These are phyloP conservation scores for Chytriomyces hyalinus DNA, from an alignment of 192 early-diverging fungal species.

Conservation along the genomic window DNA sequence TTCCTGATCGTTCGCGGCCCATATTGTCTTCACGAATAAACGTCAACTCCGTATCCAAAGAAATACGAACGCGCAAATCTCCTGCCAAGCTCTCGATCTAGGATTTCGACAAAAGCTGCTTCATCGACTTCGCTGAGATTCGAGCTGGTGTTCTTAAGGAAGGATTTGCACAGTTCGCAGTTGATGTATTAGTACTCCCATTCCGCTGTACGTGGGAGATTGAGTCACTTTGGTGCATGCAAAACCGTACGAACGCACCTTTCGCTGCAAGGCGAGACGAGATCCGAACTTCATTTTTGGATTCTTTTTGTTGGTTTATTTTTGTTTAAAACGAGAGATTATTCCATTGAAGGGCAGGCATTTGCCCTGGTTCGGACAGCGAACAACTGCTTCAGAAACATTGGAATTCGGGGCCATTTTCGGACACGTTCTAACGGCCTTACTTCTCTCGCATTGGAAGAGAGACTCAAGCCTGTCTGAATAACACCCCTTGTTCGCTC, in stretches of 20 bases:
- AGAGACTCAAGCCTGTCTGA: no score
- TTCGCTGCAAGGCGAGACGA: constrained; percentile 21
- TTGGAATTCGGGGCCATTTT: no score
- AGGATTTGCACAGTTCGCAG: constrained; percentile 84
- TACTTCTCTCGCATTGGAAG: no score
- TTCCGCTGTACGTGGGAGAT: constrained; percentile 2
- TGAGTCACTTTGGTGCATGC: background rate
- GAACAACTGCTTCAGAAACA: no score
- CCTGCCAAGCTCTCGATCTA: constrained; percentile 94
- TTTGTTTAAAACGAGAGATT: no score
- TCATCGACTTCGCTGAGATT: constrained; percentile 85
- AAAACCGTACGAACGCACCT: background rate
- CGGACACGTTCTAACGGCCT: no score
- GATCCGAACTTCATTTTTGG: constrained; percentile 29
- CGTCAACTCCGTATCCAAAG: no score
- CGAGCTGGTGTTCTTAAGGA: constrained; percentile 72
- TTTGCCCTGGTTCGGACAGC: no score
- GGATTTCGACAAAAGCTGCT: constrained; percentile 77
- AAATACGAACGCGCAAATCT: constrained; percentile 84
- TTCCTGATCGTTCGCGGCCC: constrained; percentile 64
- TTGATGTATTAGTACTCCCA: constrained; percentile 42
- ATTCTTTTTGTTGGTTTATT: no score
- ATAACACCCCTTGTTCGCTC: no score
- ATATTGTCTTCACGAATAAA: constrained; percentile 96
- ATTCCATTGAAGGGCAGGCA: background rate